Conservation (phyloP, 169 alveolate species). For the Plasmodium sp. region DNA sequence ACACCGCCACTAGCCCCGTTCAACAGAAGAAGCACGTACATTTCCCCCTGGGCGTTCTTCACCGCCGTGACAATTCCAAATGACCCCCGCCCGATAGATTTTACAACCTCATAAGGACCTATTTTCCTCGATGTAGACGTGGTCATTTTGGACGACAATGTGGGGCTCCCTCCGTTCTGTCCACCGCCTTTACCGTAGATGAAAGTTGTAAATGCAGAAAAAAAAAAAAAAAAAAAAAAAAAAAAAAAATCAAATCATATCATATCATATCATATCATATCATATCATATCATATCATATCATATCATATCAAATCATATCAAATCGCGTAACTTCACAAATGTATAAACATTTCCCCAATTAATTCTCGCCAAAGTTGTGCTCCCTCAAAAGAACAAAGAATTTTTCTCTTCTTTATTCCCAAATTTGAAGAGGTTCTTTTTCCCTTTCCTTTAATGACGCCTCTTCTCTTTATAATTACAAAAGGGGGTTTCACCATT, state of each 20-base stretch:
- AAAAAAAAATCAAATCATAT: not conserved
- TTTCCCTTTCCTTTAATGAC: not conserved
- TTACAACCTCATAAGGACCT: constrained; percentile 69
- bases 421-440: not conserved
- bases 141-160: constrained; percentile 43
- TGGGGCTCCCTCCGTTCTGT: not conserved
- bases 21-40: constrained; percentile 16
- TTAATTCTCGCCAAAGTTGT: not conserved
- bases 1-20: not conserved
- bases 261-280: too few species aligned
- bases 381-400: not conserved
- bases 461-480: not conserved
- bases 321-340: not conserved
- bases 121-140: constrained; percentile 21
- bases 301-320: too few species aligned
- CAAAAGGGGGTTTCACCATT: not conserved
- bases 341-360: not conserved
- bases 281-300: too few species aligned
- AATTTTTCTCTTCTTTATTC: not conserved
- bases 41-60: constrained; percentile 25
- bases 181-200: not conserved
- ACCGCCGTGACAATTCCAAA: constrained; percentile 75
- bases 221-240: not conserved
- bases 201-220: not conserved
- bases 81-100: constrained; percentile 71